Percentiles rank a stretch among this genome's conserved stretches.
Evolutionary conservation across 148 eudicot genomes (phyloP).

Genomic region (Pouteria glomerata): DNA sequence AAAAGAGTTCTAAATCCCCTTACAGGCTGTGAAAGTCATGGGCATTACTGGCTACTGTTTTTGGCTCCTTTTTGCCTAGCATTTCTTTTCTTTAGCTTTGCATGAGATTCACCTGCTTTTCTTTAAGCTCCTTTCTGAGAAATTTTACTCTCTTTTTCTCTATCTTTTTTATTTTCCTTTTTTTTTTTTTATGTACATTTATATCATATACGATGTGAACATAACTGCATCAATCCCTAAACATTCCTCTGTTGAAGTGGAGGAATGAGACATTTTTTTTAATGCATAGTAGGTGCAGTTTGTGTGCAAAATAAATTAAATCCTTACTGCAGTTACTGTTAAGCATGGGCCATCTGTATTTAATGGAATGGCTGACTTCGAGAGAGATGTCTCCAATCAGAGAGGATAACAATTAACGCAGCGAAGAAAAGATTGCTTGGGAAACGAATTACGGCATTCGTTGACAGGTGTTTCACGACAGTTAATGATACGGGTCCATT

Average conservation of each 20-base stretch:
- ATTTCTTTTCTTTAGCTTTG: slow-evolving; percentile 4
- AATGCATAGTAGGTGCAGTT: too few relatives aligned
- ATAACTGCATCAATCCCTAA: too few relatives aligned
- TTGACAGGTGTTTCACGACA: too few relatives aligned
- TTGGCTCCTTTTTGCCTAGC: slow-evolving; percentile 18
- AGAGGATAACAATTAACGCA: not conserved
- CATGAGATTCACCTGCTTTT: not conserved
- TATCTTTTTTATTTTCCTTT: not conserved
- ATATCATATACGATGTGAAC: too few relatives aligned
- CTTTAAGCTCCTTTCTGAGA: not conserved
- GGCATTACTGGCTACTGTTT: slow-evolving; percentile 23
- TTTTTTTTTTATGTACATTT: not conserved
- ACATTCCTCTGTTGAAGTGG: not conserved
- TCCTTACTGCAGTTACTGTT: not conserved
- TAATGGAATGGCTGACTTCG: not conserved
- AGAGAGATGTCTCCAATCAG: not conserved
- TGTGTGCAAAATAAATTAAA: too few relatives aligned
- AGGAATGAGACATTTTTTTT: not conserved
- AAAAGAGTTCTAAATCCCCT: slow-evolving; percentile 8
- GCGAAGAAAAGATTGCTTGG: too few relatives aligned
- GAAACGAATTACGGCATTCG: too few relatives aligned
- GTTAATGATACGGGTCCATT: too few relatives aligned
- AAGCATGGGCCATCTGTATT: not conserved
- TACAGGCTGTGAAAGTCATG: slow-evolving; percentile 44
- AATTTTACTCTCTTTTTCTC: not conserved